Evolutionary conservation across 805 yeast species (phyloP), one percentile per base, ranked within the genome.

Genomic region (Saccharomycopsis fermentans): DNA sequence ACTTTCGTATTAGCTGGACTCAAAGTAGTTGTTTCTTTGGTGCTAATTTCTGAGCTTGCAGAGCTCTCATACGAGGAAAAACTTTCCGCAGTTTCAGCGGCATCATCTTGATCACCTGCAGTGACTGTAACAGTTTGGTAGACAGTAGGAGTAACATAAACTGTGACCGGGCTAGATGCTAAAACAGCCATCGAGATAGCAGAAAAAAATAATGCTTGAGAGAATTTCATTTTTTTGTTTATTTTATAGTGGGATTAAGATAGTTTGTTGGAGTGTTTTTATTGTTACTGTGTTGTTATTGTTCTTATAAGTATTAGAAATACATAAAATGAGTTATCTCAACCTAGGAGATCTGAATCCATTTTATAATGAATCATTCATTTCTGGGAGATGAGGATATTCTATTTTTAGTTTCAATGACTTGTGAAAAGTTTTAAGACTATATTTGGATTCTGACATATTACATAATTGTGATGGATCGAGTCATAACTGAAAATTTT

Each of bases 71-170:
- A 43, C 27, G 63, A 35, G 26, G 59, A 29, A 53, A 61, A 43
- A 51, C 39, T 53, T 37, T 58, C 3, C 29, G 60, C 26, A 2
- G 64, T 55, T 51, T 60, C 47, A 11, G 62, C 51, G 43, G 55
- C 55, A 39, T 56, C 43, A 39, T 54, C 47, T 29, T 63, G 43
- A 43, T 57, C 55, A 16, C 55, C 55, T n/a, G 59, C 51, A 19
- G 63, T 57, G 36, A 52, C 55, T 11, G 62, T 50, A 9, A 53
- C 56, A n/a, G 58, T 51, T 16, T n/a, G 40, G 19, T 19, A 50
- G 9, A 56, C 55, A 21, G 58, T 56, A 6, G 58, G 58, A 14
- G 58, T 56, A 14, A 43, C 52, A 1, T 55, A 51, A 27, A 43
- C 50, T 4, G 50, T 43, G 1, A 21, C 29, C 12, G 11, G 14